phyloP scores from a whole-genome alignment of 1,284 basidiomycete genomes.

The Waitea zeae region DNA sequence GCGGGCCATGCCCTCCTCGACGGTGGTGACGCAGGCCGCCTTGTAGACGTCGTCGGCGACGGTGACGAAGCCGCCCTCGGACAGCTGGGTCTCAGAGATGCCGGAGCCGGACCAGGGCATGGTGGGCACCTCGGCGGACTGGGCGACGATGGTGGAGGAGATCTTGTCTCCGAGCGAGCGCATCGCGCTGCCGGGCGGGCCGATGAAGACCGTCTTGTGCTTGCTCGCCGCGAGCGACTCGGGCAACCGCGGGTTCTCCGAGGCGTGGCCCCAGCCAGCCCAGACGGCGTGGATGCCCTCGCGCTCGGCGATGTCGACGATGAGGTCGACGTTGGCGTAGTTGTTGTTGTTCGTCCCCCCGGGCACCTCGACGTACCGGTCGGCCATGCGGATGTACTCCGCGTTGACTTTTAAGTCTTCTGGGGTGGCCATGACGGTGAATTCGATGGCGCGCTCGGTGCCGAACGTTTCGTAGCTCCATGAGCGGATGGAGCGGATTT shows the following conservation, averaged over 20 bases:
- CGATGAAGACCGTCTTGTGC: slow-evolving; percentile 98
- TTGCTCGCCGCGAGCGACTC: slow-evolving; percentile 85
- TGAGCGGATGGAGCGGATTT: slow-evolving; percentile 96
- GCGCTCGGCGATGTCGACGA: slow-evolving; percentile 96
- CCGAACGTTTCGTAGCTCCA: slow-evolving; percentile 99
- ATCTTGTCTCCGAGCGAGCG: slow-evolving; percentile 99
- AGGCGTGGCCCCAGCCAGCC: slow-evolving; percentile 99
- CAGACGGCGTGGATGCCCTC: slow-evolving; percentile 97
- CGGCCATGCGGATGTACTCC: slow-evolving; percentile 99
- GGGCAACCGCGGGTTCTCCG: slow-evolving; percentile 96
- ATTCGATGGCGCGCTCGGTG: slow-evolving; percentile 89
- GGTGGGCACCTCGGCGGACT: slow-evolving; percentile 93
- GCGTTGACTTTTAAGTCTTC: slow-evolving; percentile 98
- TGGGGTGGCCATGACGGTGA: slow-evolving; percentile 99
- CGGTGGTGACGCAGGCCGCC: slow-evolving; percentile 78
- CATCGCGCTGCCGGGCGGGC: slow-evolving; percentile 98
- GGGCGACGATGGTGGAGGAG: slow-evolving; percentile 97
- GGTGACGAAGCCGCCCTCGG: slow-evolving; percentile 81
- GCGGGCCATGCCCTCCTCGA: slow-evolving; percentile 76
- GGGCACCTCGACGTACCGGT: slow-evolving; percentile 97
- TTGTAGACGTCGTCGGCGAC: slow-evolving; percentile 88
- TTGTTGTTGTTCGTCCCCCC: slow-evolving; percentile 99
- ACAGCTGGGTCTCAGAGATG: slow-evolving; percentile 78
- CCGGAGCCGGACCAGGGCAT: slow-evolving; percentile 99
- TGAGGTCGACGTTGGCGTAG: slow-evolving; percentile 99